Conservation (phyloP, 2,329 filamentous ascomycete species). For the Didymella segeticola region DNA sequence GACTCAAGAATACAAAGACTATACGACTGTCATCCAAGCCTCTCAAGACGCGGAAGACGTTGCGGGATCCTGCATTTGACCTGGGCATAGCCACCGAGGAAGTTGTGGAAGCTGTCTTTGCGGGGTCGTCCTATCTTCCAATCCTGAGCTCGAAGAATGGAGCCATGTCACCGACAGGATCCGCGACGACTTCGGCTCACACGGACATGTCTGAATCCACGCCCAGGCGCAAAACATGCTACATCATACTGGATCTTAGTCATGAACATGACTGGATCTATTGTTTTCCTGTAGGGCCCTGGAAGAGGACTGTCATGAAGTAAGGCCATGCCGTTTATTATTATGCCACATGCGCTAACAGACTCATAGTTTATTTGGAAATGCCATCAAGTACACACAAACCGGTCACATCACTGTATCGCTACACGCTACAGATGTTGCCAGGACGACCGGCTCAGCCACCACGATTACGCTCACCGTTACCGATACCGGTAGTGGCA, state of each 20-base stretch:
- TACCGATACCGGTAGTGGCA: slow-evolving; percentile 44
- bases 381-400: slow-evolving; percentile 46
- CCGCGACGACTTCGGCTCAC: not conserved
- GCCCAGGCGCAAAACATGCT: slow-evolving; percentile 28
- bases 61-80: slow-evolving; percentile 29
- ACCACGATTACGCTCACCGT: slow-evolving; percentile 44
- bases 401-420: slow-evolving; percentile 40
- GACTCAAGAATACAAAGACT: slow-evolving; percentile 37
- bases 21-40: slow-evolving; percentile 40
- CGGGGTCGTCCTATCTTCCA: slow-evolving; percentile 43
- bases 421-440: slow-evolving; percentile 21
- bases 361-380: slow-evolving; percentile 36
- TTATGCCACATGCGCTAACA: not conserved
- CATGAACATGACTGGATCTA: slow-evolving; percentile 51
- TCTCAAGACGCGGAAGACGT: slow-evolving; percentile 29
- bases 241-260: slow-evolving; percentile 36
- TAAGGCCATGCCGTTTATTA: not conserved
- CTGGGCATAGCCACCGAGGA: slow-evolving; percentile 30
- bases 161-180: slow-evolving; percentile 12
- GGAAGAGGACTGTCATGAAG: slow-evolving; percentile 47
- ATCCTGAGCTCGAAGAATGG: slow-evolving; percentile 18
- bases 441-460: slow-evolving; percentile 4
- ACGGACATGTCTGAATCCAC: not conserved
- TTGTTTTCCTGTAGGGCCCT: slow-evolving; percentile 47
- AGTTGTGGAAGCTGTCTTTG: slow-evolving; percentile 35